Conservation (phyloP, 139 green algal genomes). For the Closterium sp. region DNA sequence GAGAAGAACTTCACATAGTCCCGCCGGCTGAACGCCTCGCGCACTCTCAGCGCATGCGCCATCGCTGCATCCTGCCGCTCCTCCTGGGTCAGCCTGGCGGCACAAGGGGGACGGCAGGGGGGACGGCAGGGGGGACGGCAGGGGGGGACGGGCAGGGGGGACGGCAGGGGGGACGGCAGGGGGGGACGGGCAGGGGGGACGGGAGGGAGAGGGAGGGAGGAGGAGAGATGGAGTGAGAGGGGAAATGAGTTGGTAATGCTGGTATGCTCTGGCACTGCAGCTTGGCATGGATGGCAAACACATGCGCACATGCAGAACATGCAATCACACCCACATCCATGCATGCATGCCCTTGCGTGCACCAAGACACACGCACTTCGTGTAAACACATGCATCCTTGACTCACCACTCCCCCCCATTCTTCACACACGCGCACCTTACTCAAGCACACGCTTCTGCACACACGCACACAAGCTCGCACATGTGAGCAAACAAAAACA, state of each 20-base stretch:
- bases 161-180: not conserved
- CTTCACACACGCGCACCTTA: too few species aligned
- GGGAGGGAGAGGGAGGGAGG: not conserved
- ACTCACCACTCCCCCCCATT: too few species aligned
- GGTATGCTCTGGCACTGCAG: too few species aligned
- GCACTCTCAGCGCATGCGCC: constrained; percentile 44
- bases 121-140: not conserved
- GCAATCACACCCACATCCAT: not conserved
- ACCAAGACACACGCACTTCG: too few species aligned
- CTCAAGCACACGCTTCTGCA: too few species aligned
- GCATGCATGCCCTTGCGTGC: too few species aligned
- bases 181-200: not conserved
- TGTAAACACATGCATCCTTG: too few species aligned
- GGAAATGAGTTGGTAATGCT: too few species aligned
- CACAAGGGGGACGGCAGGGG: not conserved
- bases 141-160: not conserved
- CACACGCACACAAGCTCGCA: too few species aligned
- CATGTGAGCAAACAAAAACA: too few species aligned
- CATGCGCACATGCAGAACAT: not conserved
- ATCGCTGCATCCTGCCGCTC: constrained; percentile 19
- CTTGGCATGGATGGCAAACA: too few species aligned
- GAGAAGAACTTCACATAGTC: constrained; percentile 43
- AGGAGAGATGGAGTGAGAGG: constrained; percentile 5
- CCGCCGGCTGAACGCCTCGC: not conserved
- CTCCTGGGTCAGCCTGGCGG: constrained; percentile 22